Conservation (phyloP, 1,284 basidiomycete genomes). For the Cystobasidium slooffiae region DNA sequence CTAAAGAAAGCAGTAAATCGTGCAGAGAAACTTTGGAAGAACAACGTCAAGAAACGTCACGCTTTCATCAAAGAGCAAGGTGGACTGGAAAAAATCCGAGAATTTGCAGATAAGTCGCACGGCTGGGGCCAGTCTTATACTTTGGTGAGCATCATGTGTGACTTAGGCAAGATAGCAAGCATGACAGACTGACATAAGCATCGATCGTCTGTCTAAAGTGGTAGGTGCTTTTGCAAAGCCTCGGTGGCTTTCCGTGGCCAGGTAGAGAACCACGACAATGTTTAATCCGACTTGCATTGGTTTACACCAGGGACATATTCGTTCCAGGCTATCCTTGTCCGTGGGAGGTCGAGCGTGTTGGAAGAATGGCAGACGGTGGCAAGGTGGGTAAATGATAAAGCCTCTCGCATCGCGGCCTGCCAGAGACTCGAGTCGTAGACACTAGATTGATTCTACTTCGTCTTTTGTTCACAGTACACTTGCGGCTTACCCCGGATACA, state of each 20-base stretch:
- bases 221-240: too few relatives aligned
- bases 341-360: constrained; percentile 33
- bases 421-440: neutral
- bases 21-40: constrained; percentile 25
- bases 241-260: too few relatives aligned
- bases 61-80: constrained; percentile 56
- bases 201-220: neutral
- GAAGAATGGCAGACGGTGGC: constrained; percentile 38
- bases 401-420: neutral
- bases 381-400: constrained; percentile 13
- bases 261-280: too few relatives aligned
- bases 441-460: neutral
- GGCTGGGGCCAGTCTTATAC: constrained; percentile 21
- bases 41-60: constrained; percentile 49
- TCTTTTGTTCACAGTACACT: constrained; percentile 9
- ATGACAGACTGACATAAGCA: neutral
- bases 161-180: neutral
- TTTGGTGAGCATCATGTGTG: neutral
- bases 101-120: constrained; percentile 49
- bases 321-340: constrained; percentile 38
- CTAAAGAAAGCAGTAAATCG: constrained; percentile 24
- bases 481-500: constrained; percentile 39
- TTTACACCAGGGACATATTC: constrained; percentile 28
- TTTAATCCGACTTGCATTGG: neutral
- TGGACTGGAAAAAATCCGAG: constrained; percentile 56